Base-by-base conservation (phyloP, 176 grass and related monocot genomes). In the Stipa capillata region DNA sequence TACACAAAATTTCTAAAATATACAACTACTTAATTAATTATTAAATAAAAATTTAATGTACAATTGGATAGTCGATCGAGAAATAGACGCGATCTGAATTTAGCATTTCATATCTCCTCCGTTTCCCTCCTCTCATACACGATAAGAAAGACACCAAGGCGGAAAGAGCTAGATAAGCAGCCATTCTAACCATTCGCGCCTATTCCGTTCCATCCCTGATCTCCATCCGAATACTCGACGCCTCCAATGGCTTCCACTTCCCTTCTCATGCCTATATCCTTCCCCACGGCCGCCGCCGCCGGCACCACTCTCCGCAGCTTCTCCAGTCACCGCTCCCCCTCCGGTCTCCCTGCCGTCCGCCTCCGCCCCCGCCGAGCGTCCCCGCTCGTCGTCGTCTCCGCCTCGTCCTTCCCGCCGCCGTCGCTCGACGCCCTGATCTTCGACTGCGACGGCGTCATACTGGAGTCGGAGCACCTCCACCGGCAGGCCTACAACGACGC, bases 401-500 rank as follows among this genome's bases (percentile, higher is more conserved):
- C 81, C 63, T 71, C 88, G 27, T 80, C 80, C 28, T 36, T 82
- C 15, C 43, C 69, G 70, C n/a, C n/a, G n/a, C 86, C 15, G 47
- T 57, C 85, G 17, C 87, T 98, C 28, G 80, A 98, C 21, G 90
- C 92, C 13, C 88, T 98, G 27, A 93, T 98, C 82, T 98, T 98
- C 55, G 95, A 98, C 53, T 98, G 95, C 79, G 95, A 98, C 42
- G 92, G 92, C 71, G 95, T 98, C 42, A 94, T 94, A 69, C 87
- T 98, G 49, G 92, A 98, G 59, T 98, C 95, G 25, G 95, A 98
- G 90, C 55, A 98, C 87, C 95, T 98, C 81, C 95, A 98, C 72
- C 90, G 83, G 48, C 90, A 91, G 84, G 95, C 95, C 24, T 98
- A 98, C 90, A 98, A 98, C 69, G 90, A 98, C 27, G 90, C 95